Conservation (phyloP, 768 basidiomycete genomes). For the Polyporus arcularius region DNA sequence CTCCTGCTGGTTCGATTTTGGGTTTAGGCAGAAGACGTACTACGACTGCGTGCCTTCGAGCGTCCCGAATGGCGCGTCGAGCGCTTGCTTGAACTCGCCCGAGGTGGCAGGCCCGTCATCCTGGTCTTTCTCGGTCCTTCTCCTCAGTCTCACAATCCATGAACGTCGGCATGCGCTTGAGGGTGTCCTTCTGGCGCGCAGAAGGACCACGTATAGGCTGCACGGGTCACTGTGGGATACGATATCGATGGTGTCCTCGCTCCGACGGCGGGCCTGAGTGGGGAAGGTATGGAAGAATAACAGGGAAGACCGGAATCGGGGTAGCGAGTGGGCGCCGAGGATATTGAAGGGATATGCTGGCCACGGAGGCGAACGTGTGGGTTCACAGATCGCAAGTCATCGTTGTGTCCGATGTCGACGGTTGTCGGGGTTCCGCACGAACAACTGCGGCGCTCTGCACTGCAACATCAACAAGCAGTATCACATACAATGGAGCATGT, state of each 20-base stretch:
- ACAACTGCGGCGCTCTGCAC: no score
- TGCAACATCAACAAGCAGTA: no score
- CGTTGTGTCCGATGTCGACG: no score
- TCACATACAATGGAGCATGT: no score
- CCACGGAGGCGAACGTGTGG: no score
- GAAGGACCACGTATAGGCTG: constrained; percentile 95
- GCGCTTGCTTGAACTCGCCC: constrained; percentile 75
- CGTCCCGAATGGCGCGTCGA: constrained; percentile 85
- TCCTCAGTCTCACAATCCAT: constrained; percentile 44
- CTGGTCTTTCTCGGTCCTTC: constrained; percentile 55
- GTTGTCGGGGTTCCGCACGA: no score
- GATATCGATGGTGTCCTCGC: constrained; percentile 94
- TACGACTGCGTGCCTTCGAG: constrained; percentile 91
- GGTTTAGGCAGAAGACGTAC: no score
- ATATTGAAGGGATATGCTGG: no score
- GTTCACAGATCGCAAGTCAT: no score
- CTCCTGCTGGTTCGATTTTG: constrained; percentile 95
- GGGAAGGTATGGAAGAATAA: no score
- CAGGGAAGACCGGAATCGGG: no score
- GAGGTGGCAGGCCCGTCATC: constrained; percentile 41
- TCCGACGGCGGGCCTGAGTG: constrained; percentile 86
- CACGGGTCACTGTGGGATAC: constrained; percentile 90
- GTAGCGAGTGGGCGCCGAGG: no score
- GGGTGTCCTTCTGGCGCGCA: constrained; percentile 75
- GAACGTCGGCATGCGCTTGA: constrained; percentile 61